These are phyloP conservation scores for Knufia petricola DNA, from an alignment of 2,329 filamentous ascomycete species.

Conservation along the genomic window DNA sequence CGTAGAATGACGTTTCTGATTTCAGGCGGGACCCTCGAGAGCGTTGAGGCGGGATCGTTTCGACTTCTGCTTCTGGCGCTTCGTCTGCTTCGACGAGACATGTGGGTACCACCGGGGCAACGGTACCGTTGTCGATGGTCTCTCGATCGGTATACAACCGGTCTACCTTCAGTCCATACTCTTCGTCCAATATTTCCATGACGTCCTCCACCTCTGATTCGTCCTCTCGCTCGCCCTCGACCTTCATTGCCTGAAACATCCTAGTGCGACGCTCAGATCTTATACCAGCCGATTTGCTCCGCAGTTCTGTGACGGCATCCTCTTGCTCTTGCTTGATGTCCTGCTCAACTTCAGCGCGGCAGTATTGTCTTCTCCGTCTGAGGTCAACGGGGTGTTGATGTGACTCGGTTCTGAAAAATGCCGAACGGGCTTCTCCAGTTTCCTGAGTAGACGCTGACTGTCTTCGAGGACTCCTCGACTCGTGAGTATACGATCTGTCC, in stretches of 20 bases:
- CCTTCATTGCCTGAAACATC: background rate
- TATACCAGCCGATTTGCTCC: background rate
- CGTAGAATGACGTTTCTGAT: background rate
- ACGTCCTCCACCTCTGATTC: constrained; percentile 5
- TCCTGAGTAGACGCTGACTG: background rate
- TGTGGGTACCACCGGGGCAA: background rate
- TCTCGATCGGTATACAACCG: background rate
- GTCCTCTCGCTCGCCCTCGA: background rate
- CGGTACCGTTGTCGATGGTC: background rate
- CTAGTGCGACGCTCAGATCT: background rate
- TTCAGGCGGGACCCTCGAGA: background rate
- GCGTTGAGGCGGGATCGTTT: background rate
- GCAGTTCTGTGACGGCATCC: constrained; percentile 1
- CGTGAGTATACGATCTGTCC: background rate
- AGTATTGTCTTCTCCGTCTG: background rate
- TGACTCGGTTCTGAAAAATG: background rate
- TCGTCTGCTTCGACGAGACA: background rate
- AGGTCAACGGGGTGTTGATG: background rate
- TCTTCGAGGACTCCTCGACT: background rate
- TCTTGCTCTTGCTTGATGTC: constrained; percentile 7
- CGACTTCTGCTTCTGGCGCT: background rate
- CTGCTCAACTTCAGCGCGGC: background rate
- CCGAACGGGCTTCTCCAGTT: background rate
- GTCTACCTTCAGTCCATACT: constrained; percentile 1
- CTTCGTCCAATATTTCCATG: constrained; percentile 2